Base-by-base conservation (phyloP, 2,329 filamentous ascomycete species). In the Pseudogymnoascus sp. region DNA sequence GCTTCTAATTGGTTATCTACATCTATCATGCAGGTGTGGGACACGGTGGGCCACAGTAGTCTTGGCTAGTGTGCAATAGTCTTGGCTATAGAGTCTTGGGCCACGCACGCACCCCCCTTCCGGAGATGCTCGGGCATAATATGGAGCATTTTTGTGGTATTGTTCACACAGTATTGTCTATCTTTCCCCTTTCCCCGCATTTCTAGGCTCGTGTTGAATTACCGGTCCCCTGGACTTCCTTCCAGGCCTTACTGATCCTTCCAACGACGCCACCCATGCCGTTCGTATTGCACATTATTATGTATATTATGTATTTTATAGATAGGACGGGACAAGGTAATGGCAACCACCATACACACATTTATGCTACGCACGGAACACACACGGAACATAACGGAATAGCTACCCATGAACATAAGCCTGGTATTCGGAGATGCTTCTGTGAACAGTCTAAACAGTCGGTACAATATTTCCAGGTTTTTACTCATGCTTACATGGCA, bases 161-260 rank as follows among this genome's bases (percentile, higher is more conserved):
- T 56, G 6, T 34, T 18, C 16, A 3, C 25, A 56, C 16, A 49
- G 23, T 28, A 49, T 49, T 49, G 43, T 49, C 23, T 7, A 28
- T 14, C n/a, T 56, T 56, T 12, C n/a, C 28, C 28, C 49, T 56
- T 56, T 56, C 49, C 49, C 49, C 49, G 49, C 49, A 56, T 56
- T 56, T 34, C n/a, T 5, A 34, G n/a, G 8, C n/a, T 53, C 46
- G 3, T 34, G 9, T 56, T 31, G 25, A 56, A 56, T 7, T 56
- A 34, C 49, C 25, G n/a, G 11, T 18, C n/a, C 21, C 49, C n/a
- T 31, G 49, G 49, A 31, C 25, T 4, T 25, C 1, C 43, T 12
- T 56, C 49, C 28, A 56, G 49, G 49, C 49, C 49, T 56, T 56
- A 34, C 8, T 56, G 49, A 56, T 56, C 49, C 49, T 56, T 34